Percentiles rank a stretch among this genome's conserved stretches.
Conservation (phyloP, 192 early-diverging fungal species). For the Linnemannia zychae region DNA sequence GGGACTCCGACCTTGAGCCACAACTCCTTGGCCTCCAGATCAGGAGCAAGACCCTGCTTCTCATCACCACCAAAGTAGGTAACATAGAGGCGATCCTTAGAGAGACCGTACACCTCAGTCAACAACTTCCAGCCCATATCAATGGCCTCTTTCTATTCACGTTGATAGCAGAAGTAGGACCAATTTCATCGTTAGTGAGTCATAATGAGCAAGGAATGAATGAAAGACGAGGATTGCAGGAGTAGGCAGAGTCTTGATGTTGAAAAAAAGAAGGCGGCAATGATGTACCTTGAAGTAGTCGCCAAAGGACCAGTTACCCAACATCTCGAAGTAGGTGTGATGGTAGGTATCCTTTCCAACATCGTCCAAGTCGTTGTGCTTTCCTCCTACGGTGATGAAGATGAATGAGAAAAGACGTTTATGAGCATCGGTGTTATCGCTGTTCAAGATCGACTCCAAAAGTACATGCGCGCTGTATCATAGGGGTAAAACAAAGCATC, state of each 20-base stretch:
- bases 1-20: slow-evolving; percentile 93
- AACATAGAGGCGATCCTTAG: slow-evolving; percentile 92
- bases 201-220: neutral
- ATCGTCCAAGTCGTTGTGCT: slow-evolving; percentile 99
- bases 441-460: neutral
- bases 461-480: neutral
- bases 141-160: slow-evolving; percentile 85
- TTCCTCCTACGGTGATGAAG: slow-evolving; percentile 76
- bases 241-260: neutral
- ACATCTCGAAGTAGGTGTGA: slow-evolving; percentile 99
- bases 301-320: slow-evolving; percentile 99
- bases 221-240: neutral
- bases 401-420: neutral
- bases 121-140: slow-evolving; percentile 92
- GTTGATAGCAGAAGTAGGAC: neutral
- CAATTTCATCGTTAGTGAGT: slow-evolving; percentile 11
- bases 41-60: slow-evolving; percentile 81
- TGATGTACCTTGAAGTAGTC: slow-evolving; percentile 93
- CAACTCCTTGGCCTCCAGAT: slow-evolving; percentile 90
- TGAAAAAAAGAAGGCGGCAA: neutral
- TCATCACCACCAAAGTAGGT: slow-evolving; percentile 97
- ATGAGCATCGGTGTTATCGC: slow-evolving; percentile 1
- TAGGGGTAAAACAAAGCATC: neutral
- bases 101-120: slow-evolving; percentile 85
- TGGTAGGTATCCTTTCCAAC: slow-evolving; percentile 99